Evolutionary conservation across 116 monocot genomes (phyloP).

Genomic region (Zostera marina): DNA sequence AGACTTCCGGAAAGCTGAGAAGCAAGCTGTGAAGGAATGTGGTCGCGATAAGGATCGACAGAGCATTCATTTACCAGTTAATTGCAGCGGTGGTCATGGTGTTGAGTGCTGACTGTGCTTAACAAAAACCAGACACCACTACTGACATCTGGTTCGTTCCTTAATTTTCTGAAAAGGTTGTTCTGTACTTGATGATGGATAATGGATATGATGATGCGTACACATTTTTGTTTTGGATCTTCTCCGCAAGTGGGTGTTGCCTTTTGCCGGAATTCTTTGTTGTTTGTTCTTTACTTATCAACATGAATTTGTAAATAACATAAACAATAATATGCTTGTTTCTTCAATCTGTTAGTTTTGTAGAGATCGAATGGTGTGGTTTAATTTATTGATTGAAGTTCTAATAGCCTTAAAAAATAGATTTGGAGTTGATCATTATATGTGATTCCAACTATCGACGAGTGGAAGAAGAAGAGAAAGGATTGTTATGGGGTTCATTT

Average conservation of each 20-base stretch:
- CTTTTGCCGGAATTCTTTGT: conserved; percentile 19
- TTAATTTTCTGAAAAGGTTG: no score
- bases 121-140: not conserved
- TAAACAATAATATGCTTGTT: conserved; percentile 17
- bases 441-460: no score
- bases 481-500: no score
- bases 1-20: conserved; percentile 41
- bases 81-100: not conserved
- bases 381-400: no score
- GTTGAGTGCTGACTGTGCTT: not conserved
- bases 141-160: no score
- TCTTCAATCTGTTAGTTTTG: conserved; percentile 24
- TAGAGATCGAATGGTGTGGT: no score
- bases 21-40: conserved; percentile 14
- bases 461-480: no score
- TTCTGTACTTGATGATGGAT: not conserved
- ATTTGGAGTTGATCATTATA: no score
- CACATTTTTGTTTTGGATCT: conserved; percentile 9
- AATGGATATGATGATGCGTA: not conserved
- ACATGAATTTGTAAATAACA: conserved; percentile 64
- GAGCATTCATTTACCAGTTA: not conserved
- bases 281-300: conserved; percentile 10
- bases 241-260: conserved; percentile 14
- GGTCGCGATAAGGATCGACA: not conserved
- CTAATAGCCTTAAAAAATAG: no score